Base-by-base conservation (phyloP, 768 basidiomycete genomes). In the Guyanaporus albipodus region DNA sequence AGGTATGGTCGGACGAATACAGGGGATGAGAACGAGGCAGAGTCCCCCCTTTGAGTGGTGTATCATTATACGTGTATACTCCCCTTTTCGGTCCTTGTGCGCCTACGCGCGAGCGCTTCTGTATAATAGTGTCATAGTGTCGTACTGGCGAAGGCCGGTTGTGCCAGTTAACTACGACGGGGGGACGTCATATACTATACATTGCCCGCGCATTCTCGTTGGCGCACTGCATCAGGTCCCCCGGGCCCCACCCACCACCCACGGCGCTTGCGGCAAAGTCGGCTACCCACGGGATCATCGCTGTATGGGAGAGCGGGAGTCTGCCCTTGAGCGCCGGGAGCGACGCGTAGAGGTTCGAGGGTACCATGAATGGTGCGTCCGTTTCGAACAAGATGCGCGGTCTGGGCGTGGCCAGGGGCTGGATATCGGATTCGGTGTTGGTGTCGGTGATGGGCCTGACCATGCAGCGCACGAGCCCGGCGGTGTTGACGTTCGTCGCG, bases 321-420 rank as follows among this genome's bases (percentile, higher is more conserved):
- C 75, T 77, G 3, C 82, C 80, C 53, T 80, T 80, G 44, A 73
- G 45, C 6, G 52, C 53, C 1, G 77, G 72, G 0, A 88, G 64
- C 0, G 80, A 70, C 3, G 67, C 61, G 57, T 88, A 89, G 15
- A 92, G 62, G 48, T 86, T 91, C 0, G 78, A 70, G 0, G 91
- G 91, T 0, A 85, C 75, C 91, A 93, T 92, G 68, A 77, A 93
- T 0, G 91, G 91, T 4, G 88, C 89, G 53, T 93, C 91, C 0
- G 91, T 91, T 65, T 93, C 91, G 3, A 92, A 73, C 1, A 91
- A 63, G 38, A 84, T 78, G 32, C 78, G 73, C 2, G 74, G 62
- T 4, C 64, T 62, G 10, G 74, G 61, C 4, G 64, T 63, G 14
- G n/a, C n/a, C n/a, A n/a, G n/a, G n/a, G n/a, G n/a, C n/a, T n/a